Evolutionary conservation across 345 rosid species (phyloP), one percentile per base, ranked within the genome.

Genomic region (Acer yangbiense): DNA sequence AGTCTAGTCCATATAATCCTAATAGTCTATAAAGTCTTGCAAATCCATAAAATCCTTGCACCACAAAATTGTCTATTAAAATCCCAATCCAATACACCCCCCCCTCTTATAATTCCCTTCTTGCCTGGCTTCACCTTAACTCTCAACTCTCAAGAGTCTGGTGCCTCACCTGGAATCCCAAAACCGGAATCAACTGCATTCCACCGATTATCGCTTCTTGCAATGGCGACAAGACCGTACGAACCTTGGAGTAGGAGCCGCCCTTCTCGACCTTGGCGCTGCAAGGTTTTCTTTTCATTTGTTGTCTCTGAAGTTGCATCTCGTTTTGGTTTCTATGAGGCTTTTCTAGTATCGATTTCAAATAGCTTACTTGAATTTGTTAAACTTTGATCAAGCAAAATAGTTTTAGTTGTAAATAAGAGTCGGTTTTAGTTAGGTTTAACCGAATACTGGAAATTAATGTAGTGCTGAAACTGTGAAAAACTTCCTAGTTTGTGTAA

Each of bases 161-260:
- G 99, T 87, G 90, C 84, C 84, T 93, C 61, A 87, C 97, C 0
- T 95, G 98, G 99, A 92, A 91, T 72, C 98, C 98, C 0, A 84
- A 85, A 48, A 78, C 89, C 27, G 85, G 81, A n/a, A 69, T 63
- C 65, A 81, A 80, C 55, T 86, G 82, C 2, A 80, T 83, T 48
- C 85, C 88, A 8, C 75, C 85, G 35, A 65, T 91, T 62, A 82
- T 95, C n/a, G 98, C 99, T 72, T 94, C 97, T 18, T 91, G 97
- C 66, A 92, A 98, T 76, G 99, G 95, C 78, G 99, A 94, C 70
- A 92, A 87, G 85, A 93, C 97, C 11, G 95, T 90, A n/a, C 88
- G 97, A 73, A 89, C 92, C 88, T 95, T 98, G 99, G 92, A 94
- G 84, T 88, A 79, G 74, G 74, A 83, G 68, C 54, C 77, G 86